Evolutionary conservation across 2,329 filamentous ascomycete species (phyloP).

Genomic region (Arachnopeziza araneosa): DNA sequence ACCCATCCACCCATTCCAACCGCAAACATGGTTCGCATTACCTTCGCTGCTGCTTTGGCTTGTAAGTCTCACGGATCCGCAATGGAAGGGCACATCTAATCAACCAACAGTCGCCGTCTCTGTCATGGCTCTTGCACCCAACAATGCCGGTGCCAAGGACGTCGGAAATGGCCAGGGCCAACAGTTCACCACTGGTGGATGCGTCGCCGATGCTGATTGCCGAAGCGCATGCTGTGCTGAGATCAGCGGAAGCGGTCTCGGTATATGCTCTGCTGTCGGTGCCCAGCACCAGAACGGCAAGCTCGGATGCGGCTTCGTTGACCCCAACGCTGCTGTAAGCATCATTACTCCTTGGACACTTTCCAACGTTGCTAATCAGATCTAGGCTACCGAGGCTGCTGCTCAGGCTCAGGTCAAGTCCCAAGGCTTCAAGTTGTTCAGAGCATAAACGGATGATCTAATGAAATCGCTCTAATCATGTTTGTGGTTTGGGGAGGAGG

Average conservation of each 20-base stretch:
- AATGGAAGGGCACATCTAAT: neutral
- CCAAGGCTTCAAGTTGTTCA: conserved; percentile 29
- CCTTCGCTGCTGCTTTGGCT: conserved; percentile 24
- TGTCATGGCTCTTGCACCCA: conserved; percentile 31
- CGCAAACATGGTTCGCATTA: conserved; percentile 32
- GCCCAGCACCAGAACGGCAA: conserved; percentile 35
- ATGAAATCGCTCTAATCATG: neutral
- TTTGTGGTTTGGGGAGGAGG: neutral
- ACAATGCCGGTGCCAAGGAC: conserved; percentile 32
- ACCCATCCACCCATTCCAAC: neutral
- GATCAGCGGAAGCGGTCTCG: conserved; percentile 23
- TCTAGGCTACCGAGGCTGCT: conserved; percentile 5
- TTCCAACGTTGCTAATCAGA: neutral
- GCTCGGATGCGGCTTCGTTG: conserved; percentile 34
- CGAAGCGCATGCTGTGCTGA: conserved; percentile 30
- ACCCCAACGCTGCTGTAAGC: conserved; percentile 30
- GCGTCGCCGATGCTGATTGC: conserved; percentile 32
- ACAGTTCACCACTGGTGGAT: conserved; percentile 36
- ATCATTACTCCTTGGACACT: neutral
- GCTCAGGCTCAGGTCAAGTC: conserved; percentile 25
- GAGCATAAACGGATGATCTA: neutral
- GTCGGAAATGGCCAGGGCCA: conserved; percentile 31
- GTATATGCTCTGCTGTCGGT: conserved; percentile 33
- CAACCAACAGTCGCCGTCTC: conserved; percentile 27
- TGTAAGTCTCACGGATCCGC: conserved; percentile 21